These are phyloP conservation scores for Globisporangium okanoganense DNA, from an alignment of 352 stramenopile species.

Conservation along the genomic window DNA sequence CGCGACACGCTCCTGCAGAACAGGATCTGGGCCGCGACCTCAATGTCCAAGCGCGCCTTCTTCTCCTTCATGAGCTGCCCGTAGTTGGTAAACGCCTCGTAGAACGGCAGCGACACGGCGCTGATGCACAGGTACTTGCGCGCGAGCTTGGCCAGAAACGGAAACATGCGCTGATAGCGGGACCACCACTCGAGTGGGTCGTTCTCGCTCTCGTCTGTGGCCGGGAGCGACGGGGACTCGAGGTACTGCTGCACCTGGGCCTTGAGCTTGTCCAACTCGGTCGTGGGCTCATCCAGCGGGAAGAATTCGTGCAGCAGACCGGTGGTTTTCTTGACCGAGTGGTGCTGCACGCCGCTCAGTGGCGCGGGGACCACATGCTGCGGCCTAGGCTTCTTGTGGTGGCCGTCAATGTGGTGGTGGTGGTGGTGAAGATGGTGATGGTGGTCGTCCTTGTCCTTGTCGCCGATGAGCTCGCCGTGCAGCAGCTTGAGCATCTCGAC, in stretches of 20 bases:
- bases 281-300: conserved; percentile 46
- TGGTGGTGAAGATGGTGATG: conserved; percentile 15
- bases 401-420: conserved; percentile 5
- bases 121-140: conserved; percentile 80
- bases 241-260: conserved; percentile 68
- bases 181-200: conserved; percentile 84
- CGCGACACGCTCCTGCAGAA: conserved; percentile 76
- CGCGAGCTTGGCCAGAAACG: conserved; percentile 59
- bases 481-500: conserved; percentile 51
- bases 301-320: conserved; percentile 62
- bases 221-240: conserved; percentile 56
- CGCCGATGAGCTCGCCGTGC: conserved; percentile 33
- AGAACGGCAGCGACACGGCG: conserved; percentile 66
- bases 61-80: conserved; percentile 77
- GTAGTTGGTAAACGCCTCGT: conserved; percentile 78
- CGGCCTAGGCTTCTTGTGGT: conserved; percentile 2
- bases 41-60: conserved; percentile 70
- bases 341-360: conserved; percentile 15
- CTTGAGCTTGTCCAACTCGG: conserved; percentile 57
- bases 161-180: conserved; percentile 66
- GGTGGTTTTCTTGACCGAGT: conserved; percentile 25
- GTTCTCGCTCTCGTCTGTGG: conserved; percentile 66
- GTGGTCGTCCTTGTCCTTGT: conserved; percentile 25
- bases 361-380: background rate
- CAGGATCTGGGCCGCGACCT: conserved; percentile 72